Evolutionary conservation across 768 basidiomycete species (phyloP), one percentile per base, ranked within the genome.

Genomic region (Neoboletus subvelutipes): DNA sequence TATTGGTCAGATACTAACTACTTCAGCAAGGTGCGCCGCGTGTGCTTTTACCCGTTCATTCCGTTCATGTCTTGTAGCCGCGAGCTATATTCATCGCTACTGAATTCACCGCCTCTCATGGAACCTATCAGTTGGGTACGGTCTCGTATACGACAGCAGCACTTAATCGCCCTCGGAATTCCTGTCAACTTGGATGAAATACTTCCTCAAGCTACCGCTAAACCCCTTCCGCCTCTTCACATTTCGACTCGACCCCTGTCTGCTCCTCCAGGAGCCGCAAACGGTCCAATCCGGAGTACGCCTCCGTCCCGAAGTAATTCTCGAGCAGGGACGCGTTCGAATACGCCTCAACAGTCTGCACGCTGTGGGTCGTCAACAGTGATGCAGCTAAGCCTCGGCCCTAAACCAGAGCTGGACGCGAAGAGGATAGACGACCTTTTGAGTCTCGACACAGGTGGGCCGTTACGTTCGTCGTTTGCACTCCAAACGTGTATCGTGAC

Each of bases 181-280:
- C 95, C 95, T 4, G 91, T 98, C 51, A 98, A 98, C 67, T 78
- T 98, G 7, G 95, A 98, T 68, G 95, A 98, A 75, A 86, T 96
- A 9, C 76, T 92, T 49, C 89, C 90, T 2, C 83, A 81, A 46
- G 77, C 81, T 9, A 82, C 77, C 57, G 80, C 81, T 43, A 87
- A 84, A 64, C 76, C 82, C 7, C 77, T 96, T 36, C 94, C 94
- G 3, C 81, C 86, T 20, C 77, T 96, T 42, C 85, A 93, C 60
- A 91, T 97, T 49, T 83, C 83, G 29, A 94, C 92, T 22, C 81
- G 92, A 45, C 89, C 91, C 2, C 79, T 85, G 75, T 92, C 92
- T 45, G 86, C 88, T 12, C 92, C 91, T 18, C 90, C 91, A 22
- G 85, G 78, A 18, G 76, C 78, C 17, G 82, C 80, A 33, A 79